Conservation (phyloP, 2,329 filamentous ascomycete species). For the Penicillium sp. region DNA sequence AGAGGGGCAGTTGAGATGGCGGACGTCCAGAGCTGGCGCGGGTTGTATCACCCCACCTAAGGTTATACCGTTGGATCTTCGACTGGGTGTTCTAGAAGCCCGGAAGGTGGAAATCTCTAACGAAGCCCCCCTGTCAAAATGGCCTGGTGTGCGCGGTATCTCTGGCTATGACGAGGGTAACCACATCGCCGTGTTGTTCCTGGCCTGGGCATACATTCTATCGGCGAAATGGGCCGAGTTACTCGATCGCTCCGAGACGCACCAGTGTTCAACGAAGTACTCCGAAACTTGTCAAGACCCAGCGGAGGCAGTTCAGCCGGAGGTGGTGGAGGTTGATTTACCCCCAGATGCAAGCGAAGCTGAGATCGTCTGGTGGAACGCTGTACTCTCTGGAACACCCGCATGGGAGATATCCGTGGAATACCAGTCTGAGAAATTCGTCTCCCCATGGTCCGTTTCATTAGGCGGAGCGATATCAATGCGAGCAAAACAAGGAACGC, state of each 20-base stretch:
- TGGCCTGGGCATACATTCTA: conserved; percentile 26
- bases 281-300: background rate
- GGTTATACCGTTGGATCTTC: background rate
- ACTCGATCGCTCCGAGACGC: conserved; percentile 15
- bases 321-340: background rate
- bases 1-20: background rate
- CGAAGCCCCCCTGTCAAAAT: conserved; percentile 12
- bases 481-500: background rate
- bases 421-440: background rate
- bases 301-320: too few species aligned
- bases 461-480: background rate
- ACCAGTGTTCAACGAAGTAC: conserved; percentile 8
- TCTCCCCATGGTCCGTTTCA: background rate
- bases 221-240: conserved; percentile 24
- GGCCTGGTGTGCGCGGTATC: conserved; percentile 18
- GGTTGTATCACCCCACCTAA: background rate
- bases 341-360: background rate
- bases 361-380: background rate
- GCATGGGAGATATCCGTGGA: background rate
- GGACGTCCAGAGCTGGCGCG: background rate
- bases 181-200: conserved; percentile 18
- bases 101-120: background rate
- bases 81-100: background rate
- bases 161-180: conserved; percentile 19
- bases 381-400: background rate